These are phyloP conservation scores for Kingdonia uniflora DNA, from an alignment of 164 flowering plant species.

Conservation along the genomic window DNA sequence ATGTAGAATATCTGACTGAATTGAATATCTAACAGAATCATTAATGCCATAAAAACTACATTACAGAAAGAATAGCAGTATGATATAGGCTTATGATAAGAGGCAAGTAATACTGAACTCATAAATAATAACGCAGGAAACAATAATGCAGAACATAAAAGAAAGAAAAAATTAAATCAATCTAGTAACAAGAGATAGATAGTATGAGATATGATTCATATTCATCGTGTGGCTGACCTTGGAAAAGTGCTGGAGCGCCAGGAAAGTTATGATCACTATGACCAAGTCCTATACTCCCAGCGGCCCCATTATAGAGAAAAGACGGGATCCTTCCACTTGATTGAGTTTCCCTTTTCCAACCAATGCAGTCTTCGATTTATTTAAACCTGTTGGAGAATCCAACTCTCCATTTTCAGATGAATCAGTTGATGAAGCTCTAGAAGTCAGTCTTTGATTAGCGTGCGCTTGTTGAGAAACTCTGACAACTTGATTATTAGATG, in stretches of 20 bases:
- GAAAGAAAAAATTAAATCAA: no score
- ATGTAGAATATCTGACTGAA: no score
- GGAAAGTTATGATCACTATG: slow-evolving; percentile 81
- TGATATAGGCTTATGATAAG: no score
- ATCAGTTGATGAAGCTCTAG: slow-evolving; percentile 30
- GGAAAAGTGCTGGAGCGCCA: slow-evolving; percentile 60
- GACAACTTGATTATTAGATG: slow-evolving; percentile 34
- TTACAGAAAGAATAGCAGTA: no score
- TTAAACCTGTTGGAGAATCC: slow-evolving; percentile 42
- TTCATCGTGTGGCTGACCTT: slow-evolving; percentile 39
- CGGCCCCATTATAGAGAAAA: slow-evolving; percentile 45
- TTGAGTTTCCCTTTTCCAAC: slow-evolving; percentile 55
- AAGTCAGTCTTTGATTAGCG: slow-evolving; percentile 31
- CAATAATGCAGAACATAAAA: no score
- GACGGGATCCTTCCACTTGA: slow-evolving; percentile 57
- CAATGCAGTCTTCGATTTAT: slow-evolving; percentile 47
- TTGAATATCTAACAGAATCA: no score
- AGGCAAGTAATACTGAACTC: no score
- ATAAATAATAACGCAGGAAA: no score
- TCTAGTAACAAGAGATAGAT: no score
- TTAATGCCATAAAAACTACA: no score
- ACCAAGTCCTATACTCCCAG: slow-evolving; percentile 31
- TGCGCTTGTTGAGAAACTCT: slow-evolving; percentile 33
- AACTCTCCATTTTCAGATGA: slow-evolving; percentile 44
- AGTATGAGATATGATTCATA: no score